These are phyloP conservation scores for Euphorbia pulcherrima DNA, from an alignment of 345 rosid genomes.

Conservation along the genomic window DNA sequence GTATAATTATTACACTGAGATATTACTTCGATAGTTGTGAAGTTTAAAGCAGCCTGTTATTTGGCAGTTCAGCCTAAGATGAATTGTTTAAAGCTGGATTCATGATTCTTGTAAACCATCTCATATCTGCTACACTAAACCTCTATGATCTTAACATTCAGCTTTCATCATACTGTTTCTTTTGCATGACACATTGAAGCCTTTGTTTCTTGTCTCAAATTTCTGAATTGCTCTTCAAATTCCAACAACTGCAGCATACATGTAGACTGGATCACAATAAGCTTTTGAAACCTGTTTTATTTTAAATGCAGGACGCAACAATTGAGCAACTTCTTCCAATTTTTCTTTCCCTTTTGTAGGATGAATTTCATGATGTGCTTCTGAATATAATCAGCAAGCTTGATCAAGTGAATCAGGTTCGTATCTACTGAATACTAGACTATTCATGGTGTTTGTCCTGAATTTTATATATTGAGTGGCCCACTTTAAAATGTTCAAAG, in stretches of 20 bases:
- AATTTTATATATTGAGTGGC: neutral
- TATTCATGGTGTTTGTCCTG: neutral
- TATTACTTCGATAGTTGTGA: neutral
- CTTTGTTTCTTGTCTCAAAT: neutral
- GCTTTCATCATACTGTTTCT: neutral
- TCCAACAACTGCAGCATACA: neutral
- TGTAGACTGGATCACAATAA: neutral
- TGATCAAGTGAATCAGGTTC: conserved; percentile 97
- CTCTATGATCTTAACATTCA: neutral
- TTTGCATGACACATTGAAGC: neutral
- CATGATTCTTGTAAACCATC: neutral
- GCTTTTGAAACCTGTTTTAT: conserved; percentile 7
- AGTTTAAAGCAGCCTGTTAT: neutral
- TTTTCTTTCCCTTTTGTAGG: conserved; percentile 89
- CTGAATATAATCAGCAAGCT: conserved; percentile 97
- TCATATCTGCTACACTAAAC: neutral
- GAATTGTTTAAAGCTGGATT: neutral
- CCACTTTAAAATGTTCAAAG: neutral
- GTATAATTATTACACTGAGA: no score
- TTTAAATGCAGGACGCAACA: conserved; percentile 70
- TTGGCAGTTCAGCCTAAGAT: neutral
- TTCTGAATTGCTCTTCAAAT: neutral
- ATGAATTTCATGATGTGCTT: conserved; percentile 96
- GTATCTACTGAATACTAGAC: conserved; percentile 11
- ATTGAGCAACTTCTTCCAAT: conserved; percentile 96